phyloP scores from a whole-genome alignment of 208 protist genomes.

The Trypanosoma congolense region DNA sequence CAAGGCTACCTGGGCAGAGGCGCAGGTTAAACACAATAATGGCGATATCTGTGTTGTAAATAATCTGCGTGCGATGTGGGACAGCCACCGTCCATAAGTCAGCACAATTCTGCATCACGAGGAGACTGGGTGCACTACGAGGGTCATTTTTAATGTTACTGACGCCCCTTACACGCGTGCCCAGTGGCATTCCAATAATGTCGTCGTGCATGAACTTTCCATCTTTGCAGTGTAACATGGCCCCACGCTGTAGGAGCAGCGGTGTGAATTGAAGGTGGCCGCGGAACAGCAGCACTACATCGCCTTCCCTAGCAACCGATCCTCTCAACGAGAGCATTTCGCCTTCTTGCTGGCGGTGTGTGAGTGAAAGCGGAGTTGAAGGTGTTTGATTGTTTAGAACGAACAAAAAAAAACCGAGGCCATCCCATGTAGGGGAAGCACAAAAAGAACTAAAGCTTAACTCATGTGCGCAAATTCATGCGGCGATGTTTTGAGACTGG shows the following conservation, averaged over 20 bases:
- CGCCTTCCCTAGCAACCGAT: constrained; percentile 54
- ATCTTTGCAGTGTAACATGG: constrained; percentile 70
- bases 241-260: constrained; percentile 52
- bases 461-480: too few species aligned
- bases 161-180: constrained; percentile 46
- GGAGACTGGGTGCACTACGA: constrained; percentile 27
- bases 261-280: constrained; percentile 63
- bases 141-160: constrained; percentile 63
- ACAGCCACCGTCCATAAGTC: constrained; percentile 89
- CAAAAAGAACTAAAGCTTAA: too few species aligned
- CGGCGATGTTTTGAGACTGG: too few species aligned
- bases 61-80: constrained; percentile 89
- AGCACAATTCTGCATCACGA: constrained; percentile 80
- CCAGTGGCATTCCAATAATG: constrained; percentile 72
- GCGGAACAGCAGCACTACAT: constrained; percentile 71
- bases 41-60: constrained; percentile 90
- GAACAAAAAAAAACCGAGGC: too few species aligned
- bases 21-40: constrained; percentile 76
- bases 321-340: constrained; percentile 48
- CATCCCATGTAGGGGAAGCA: too few species aligned
- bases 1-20: constrained; percentile 59
- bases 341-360: background rate
- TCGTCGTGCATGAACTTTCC: constrained; percentile 79
- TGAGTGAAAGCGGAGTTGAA: too few species aligned
- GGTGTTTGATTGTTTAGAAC: too few species aligned